These are phyloP conservation scores for Quercus gilva DNA, from an alignment of 306 rosid species.

Conservation along the genomic window DNA sequence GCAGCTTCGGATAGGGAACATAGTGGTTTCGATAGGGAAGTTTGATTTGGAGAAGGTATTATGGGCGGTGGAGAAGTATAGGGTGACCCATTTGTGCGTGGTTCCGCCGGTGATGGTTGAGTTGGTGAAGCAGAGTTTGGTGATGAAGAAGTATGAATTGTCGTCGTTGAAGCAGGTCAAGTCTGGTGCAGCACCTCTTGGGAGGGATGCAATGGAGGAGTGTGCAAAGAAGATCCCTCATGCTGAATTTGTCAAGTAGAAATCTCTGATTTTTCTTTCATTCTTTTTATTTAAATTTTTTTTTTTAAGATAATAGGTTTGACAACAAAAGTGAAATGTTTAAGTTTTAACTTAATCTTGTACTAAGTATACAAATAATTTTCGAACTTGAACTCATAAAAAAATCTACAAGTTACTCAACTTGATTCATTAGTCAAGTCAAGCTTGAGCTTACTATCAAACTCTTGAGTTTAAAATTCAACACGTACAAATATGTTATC, in stretches of 20 bases:
- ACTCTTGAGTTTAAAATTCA: too few relatives aligned
- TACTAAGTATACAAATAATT: too few relatives aligned
- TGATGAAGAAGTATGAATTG: conserved; percentile 28
- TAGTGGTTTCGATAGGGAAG: conserved; percentile 34
- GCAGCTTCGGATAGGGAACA: conserved; percentile 39
- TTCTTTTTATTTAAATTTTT: too few relatives aligned
- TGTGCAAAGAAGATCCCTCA: conserved; percentile 32
- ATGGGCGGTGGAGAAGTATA: conserved; percentile 30
- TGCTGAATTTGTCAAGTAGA: conserved; percentile 26
- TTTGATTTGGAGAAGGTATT: conserved; percentile 38
- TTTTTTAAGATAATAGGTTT: too few relatives aligned
- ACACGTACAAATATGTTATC: too few relatives aligned
- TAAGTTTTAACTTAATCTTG: too few relatives aligned
- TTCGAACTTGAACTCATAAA: too few relatives aligned
- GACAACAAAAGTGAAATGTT: too few relatives aligned
- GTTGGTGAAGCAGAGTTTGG: conserved; percentile 17
- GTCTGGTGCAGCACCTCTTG: conserved; percentile 38
- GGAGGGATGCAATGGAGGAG: conserved; percentile 38
- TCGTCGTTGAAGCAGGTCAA: conserved; percentile 28
- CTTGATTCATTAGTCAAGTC: too few relatives aligned
- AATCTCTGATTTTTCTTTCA: not conserved
- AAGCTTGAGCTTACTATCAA: too few relatives aligned
- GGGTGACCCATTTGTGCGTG: conserved; percentile 32
- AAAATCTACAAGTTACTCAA: too few relatives aligned
- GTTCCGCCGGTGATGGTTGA: conserved; percentile 40